A percentile compares a stretch with the other conserved stretches of the same genome.
Evolutionary conservation across 192 early-diverging fungal genomes (phyloP).

Genomic region (Linnemannia elongata): DNA sequence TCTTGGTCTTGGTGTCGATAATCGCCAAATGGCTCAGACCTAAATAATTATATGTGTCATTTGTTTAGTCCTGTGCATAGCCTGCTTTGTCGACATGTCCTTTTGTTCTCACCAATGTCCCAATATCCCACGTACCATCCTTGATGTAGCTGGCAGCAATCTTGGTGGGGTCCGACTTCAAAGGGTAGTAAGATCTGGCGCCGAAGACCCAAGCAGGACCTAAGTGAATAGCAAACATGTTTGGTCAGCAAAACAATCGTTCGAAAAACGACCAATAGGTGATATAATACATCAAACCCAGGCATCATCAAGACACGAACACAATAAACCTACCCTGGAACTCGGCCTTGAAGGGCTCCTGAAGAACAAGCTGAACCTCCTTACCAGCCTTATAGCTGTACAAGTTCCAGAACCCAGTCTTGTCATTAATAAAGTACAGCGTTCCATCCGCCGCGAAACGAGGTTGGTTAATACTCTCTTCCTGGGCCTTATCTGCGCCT

Average conservation of each 20-base stretch:
- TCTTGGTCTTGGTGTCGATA: constrained; percentile 40
- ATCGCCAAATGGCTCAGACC: constrained; percentile 25
- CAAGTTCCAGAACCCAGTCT: constrained; percentile 81
- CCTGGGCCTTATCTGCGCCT: constrained; percentile 40
- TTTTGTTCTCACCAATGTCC: not conserved
- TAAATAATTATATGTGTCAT: not conserved
- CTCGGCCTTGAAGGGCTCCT: constrained; percentile 68
- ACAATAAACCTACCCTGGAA: constrained; percentile 62
- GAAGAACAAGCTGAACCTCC: constrained; percentile 55
- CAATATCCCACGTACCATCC: constrained; percentile 17
- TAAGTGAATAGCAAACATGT: not conserved
- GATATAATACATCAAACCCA: too few relatives aligned
- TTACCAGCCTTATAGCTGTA: constrained; percentile 62
- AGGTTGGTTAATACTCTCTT: constrained; percentile 70
- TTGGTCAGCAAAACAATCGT: too few relatives aligned
- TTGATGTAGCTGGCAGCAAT: constrained; percentile 50
- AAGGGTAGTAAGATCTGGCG: constrained; percentile 40
- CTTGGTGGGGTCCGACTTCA: constrained; percentile 55
- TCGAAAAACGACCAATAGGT: too few relatives aligned
- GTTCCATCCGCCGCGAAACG: constrained; percentile 67
- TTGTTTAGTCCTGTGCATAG: too few relatives aligned
- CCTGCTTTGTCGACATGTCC: not conserved
- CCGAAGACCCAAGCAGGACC: constrained; percentile 45
- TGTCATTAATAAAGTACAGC: constrained; percentile 77
- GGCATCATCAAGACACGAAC: too few relatives aligned